These are phyloP conservation scores for Lyophyllum semitale DNA, from an alignment of 768 basidiomycete genomes.

Conservation along the genomic window DNA sequence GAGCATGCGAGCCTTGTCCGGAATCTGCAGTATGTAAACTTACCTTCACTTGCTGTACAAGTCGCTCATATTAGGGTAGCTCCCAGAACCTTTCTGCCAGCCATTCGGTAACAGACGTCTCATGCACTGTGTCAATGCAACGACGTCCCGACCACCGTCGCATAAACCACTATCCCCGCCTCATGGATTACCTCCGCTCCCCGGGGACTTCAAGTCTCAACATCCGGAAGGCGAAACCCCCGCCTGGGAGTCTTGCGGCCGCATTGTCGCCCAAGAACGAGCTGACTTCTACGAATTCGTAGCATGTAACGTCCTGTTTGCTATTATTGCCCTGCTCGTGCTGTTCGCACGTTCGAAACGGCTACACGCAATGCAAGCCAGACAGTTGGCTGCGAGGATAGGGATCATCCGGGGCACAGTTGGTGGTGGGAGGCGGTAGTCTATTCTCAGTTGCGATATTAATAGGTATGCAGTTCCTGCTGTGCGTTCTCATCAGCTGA, in stretches of 20 bases:
- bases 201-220: constrained; percentile 15
- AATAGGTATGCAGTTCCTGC: constrained; percentile 8
- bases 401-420: constrained; percentile 56
- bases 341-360: constrained; percentile 70
- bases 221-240: constrained; percentile 58
- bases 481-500: not conserved
- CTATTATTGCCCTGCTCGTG: constrained; percentile 61
- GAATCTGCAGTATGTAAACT: constrained; percentile 52
- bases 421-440: constrained; percentile 12
- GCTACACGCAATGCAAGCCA: constrained; percentile 72
- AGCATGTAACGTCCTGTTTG: constrained; percentile 79
- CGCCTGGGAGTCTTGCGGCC: constrained; percentile 94
- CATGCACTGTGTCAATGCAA: constrained; percentile 71
- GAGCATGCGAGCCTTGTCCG: constrained; percentile 65
- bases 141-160: constrained; percentile 22
- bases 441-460: constrained; percentile 6
- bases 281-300: constrained; percentile 92
- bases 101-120: constrained; percentile 94
- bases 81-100: constrained; percentile 87
- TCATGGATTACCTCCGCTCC: constrained; percentile 19
- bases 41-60: not conserved
- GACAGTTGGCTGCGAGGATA: constrained; percentile 84
- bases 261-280: constrained; percentile 75
- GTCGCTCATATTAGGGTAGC: constrained; percentile 39
- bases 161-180: constrained; percentile 13